These are phyloP conservation scores for Fusarium dimerum DNA, from an alignment of 2,329 filamentous ascomycete species.

Conservation along the genomic window DNA sequence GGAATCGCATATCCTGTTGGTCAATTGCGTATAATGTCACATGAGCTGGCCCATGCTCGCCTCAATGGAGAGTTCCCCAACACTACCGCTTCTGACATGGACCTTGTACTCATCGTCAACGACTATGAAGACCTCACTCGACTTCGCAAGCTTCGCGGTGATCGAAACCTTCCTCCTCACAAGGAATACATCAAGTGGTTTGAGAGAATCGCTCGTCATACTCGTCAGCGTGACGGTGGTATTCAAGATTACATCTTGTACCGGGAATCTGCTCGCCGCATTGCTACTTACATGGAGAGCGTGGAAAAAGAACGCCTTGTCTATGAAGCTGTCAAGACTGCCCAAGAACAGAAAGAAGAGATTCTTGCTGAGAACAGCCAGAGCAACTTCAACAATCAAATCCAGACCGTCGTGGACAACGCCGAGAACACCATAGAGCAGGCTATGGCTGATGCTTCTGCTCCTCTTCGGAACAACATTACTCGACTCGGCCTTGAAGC, in stretches of 20 bases:
- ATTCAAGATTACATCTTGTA: slow-evolving; percentile 15
- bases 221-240: slow-evolving; percentile 37
- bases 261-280: slow-evolving; percentile 24
- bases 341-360: not conserved
- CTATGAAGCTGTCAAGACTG: slow-evolving; percentile 5
- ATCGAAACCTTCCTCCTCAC: slow-evolving; percentile 10
- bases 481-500: slow-evolving; percentile 14
- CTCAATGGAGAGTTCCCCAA: slow-evolving; percentile 33
- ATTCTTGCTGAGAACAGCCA: slow-evolving; percentile 6
- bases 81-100: slow-evolving; percentile 29
- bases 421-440: slow-evolving; percentile 33
- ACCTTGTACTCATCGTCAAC: slow-evolving; percentile 29
- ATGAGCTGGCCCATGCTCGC: slow-evolving; percentile 33
- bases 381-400: slow-evolving; percentile 19
- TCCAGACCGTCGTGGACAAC: slow-evolving; percentile 33
- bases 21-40: slow-evolving; percentile 34
- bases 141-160: slow-evolving; percentile 30
- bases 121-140: slow-evolving; percentile 34
- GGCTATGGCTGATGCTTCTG: slow-evolving; percentile 34
- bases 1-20: slow-evolving; percentile 5
- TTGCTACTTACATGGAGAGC: slow-evolving; percentile 27
- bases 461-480: slow-evolving; percentile 32
- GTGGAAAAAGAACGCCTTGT: slow-evolving; percentile 25
- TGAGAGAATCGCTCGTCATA: slow-evolving; percentile 36
- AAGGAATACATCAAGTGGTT: slow-evolving; percentile 27